Percentiles rank a stretch among this genome's conserved stretches.
These are phyloP conservation scores for Ceratocystis diversiconidia DNA, from an alignment of 2,329 filamentous ascomycete genomes.

Conservation along the genomic window DNA sequence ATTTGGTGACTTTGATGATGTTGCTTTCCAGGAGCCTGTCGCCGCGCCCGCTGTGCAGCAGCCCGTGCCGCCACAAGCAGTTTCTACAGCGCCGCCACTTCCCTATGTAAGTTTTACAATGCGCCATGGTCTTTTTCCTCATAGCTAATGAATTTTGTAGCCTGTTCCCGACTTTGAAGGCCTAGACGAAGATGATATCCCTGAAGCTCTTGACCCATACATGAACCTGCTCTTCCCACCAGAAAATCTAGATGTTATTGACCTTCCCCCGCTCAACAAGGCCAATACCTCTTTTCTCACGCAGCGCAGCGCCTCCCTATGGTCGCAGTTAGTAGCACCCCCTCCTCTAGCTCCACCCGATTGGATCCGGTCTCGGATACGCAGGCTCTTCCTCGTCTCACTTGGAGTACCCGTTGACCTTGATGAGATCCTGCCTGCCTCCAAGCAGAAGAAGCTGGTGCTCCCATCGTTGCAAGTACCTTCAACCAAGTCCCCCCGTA, in stretches of 20 bases:
- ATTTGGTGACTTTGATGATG: slow-evolving; percentile 58
- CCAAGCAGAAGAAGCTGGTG: slow-evolving; percentile 94
- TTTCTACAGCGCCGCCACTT: slow-evolving; percentile 28
- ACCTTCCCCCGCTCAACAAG: slow-evolving; percentile 36
- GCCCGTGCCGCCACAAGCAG: slow-evolving; percentile 18
- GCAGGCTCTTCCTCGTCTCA: slow-evolving; percentile 87
- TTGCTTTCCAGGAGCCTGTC: slow-evolving; percentile 45
- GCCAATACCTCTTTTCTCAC: slow-evolving; percentile 62
- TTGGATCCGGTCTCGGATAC: slow-evolving; percentile 92
- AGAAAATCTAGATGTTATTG: slow-evolving; percentile 37
- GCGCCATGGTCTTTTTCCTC: background rate
- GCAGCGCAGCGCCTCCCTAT: slow-evolving; percentile 75
- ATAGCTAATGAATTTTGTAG: slow-evolving; percentile 26
- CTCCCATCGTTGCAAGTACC: slow-evolving; percentile 73
- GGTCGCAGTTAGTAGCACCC: slow-evolving; percentile 90
- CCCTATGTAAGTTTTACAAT: slow-evolving; percentile 30
- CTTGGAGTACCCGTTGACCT: slow-evolving; percentile 91
- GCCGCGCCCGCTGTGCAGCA: slow-evolving; percentile 23
- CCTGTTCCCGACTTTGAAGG: slow-evolving; percentile 54
- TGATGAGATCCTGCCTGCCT: slow-evolving; percentile 91
- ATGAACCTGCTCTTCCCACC: slow-evolving; percentile 52
- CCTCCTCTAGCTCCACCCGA: slow-evolving; percentile 90
- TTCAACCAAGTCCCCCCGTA: slow-evolving; percentile 39
- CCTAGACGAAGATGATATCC: slow-evolving; percentile 46
- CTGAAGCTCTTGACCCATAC: slow-evolving; percentile 48